A percentile compares a stretch with the other conserved stretches of the same genome.
Evolutionary conservation across 2,329 filamentous ascomycete species (phyloP).

Genomic region (Davidsoniella eucalypti): DNA sequence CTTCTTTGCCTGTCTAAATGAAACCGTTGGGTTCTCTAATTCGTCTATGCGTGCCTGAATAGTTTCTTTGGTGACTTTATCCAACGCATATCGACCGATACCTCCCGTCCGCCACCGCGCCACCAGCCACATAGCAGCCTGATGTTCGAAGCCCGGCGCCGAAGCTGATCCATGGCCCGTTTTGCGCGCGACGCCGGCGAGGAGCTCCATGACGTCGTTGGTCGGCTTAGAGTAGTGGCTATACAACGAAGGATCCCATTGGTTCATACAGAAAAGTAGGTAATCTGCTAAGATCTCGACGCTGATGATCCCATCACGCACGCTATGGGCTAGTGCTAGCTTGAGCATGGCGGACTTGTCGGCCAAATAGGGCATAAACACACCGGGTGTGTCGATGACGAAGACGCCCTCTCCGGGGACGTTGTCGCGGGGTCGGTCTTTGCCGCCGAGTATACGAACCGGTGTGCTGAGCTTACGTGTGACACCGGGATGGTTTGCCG

Average conservation of each 20-base stretch:
- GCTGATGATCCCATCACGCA: constrained; percentile 75
- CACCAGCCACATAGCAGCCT: constrained; percentile 63
- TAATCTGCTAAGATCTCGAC: constrained; percentile 74
- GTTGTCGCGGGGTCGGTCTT: constrained; percentile 15
- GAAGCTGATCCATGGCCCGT: constrained; percentile 64
- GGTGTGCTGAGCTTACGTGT: constrained; percentile 71
- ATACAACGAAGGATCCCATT: constrained; percentile 45
- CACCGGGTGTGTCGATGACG: constrained; percentile 80
- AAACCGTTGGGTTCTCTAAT: constrained; percentile 33
- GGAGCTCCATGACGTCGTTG: constrained; percentile 62
- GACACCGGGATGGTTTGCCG: constrained; percentile 75
- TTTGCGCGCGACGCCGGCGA: constrained; percentile 52
- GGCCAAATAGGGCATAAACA: constrained; percentile 84
- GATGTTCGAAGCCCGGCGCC: constrained; percentile 52
- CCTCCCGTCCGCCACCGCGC: constrained; percentile 66
- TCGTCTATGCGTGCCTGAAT: constrained; percentile 33
- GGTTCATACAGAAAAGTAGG: constrained; percentile 70
- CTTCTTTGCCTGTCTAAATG: constrained; percentile 54
- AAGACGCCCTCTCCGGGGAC: constrained; percentile 50
- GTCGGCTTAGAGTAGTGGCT: constrained; percentile 50
- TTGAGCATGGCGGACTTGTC: constrained; percentile 85
- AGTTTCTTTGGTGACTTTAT: constrained; percentile 49
- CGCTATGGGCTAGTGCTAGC: constrained; percentile 75
- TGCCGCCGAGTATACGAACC: constrained; percentile 52
- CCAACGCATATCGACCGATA: constrained; percentile 62